These are phyloP conservation scores for Spinellus fusiger DNA, from an alignment of 192 early-diverging fungal species.

Conservation along the genomic window DNA sequence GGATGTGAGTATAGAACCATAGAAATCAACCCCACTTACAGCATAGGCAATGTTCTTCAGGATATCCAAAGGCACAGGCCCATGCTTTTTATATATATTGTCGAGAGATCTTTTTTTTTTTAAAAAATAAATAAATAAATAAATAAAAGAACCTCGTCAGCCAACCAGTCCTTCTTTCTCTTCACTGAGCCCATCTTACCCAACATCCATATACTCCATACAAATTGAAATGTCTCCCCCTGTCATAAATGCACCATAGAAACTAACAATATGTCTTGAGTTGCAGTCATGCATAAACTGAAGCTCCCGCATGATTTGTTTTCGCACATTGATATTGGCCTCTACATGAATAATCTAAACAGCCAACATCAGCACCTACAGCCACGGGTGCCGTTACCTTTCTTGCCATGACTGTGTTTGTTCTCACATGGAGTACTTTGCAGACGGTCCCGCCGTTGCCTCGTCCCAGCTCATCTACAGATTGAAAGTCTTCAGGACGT, in stretches of 20 bases:
- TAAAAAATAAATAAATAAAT: not conserved
- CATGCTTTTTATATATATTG: conserved; percentile 84
- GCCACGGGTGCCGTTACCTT: conserved; percentile 55
- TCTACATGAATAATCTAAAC: conserved; percentile 15
- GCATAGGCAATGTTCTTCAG: conserved; percentile 79
- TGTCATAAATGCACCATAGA: conserved; percentile 91
- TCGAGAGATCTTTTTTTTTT: conserved; percentile 66
- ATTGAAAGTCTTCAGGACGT: conserved; percentile 74
- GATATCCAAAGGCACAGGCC: conserved; percentile 84
- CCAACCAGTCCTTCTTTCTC: not conserved
- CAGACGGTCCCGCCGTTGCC: conserved; percentile 91
- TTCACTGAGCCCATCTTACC: conserved; percentile 37
- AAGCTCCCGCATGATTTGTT: conserved; percentile 92
- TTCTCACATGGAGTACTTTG: conserved; percentile 79
- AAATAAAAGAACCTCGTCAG: not conserved
- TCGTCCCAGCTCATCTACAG: conserved; percentile 76
- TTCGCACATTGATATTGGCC: conserved; percentile 65
- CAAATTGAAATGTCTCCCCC: conserved; percentile 85
- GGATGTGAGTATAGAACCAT: not conserved
- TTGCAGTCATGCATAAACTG: conserved; percentile 95
- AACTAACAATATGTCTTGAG: conserved; percentile 91
- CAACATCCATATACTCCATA: conserved; percentile 97
- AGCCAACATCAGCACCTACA: not conserved
- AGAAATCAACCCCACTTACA: conserved; percentile 34
- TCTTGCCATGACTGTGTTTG: conserved; percentile 86